Conservation (phyloP, 2,329 filamentous ascomycete genomes). For the Sporothrix curviconia region DNA sequence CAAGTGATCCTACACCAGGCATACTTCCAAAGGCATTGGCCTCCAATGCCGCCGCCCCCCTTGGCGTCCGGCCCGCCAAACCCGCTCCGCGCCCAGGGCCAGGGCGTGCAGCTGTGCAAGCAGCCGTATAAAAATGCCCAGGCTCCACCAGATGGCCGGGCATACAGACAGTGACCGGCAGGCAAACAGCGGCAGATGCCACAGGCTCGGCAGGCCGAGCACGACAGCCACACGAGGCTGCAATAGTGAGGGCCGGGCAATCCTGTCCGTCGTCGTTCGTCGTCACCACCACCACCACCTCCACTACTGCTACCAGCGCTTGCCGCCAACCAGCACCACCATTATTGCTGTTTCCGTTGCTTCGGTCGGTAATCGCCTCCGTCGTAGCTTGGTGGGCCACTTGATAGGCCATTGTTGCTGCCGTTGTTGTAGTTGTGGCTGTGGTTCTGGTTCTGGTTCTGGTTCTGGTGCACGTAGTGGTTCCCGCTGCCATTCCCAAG, state of each 20-base stretch:
- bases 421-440: neutral
- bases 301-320: neutral
- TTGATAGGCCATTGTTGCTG: neutral
- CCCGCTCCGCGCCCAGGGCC: constrained; percentile 16
- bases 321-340: no score
- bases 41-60: constrained; percentile 27
- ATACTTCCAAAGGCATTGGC: neutral
- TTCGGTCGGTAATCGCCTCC: neutral
- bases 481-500: neutral
- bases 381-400: constrained; percentile 4
- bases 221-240: constrained; percentile 75
- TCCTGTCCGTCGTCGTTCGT: constrained; percentile 11
- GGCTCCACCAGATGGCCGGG: constrained; percentile 65
- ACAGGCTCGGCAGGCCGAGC: constrained; percentile 63
- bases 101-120: constrained; percentile 51
- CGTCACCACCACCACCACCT: neutral
- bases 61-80: constrained; percentile 11
- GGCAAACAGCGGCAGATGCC: constrained; percentile 67
- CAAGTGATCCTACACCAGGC: constrained; percentile 26
- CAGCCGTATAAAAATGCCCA: constrained; percentile 62
- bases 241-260: constrained; percentile 41
- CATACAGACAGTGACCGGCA: constrained; percentile 66
- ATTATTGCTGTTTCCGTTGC: constrained; percentile 1
- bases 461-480: neutral
- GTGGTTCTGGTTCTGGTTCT: no score